phyloP scores from a whole-genome alignment of 2,329 filamentous ascomycete genomes.

The Aspergillus sp. region DNA sequence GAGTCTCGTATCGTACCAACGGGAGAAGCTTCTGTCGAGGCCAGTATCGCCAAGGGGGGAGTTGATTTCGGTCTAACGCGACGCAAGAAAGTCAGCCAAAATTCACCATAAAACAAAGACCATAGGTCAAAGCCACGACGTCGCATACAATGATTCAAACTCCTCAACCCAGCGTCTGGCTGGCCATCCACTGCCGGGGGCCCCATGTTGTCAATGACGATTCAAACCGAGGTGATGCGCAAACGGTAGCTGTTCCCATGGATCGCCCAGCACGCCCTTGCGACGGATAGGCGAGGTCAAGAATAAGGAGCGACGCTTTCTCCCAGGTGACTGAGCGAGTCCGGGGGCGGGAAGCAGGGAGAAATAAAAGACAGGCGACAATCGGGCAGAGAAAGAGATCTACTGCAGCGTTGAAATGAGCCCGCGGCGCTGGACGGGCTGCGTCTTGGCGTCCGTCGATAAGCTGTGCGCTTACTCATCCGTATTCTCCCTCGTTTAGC shows the following conservation, averaged over 20 bases:
- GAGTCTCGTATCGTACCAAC: constrained; percentile 90
- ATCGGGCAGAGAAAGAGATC: constrained; percentile 1
- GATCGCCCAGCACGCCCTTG: constrained; percentile 8
- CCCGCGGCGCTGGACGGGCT: constrained; percentile 4
- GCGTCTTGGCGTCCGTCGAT: constrained; percentile 2
- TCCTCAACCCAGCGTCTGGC: constrained; percentile 69
- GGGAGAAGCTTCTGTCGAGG: constrained; percentile 80
- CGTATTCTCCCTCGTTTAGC: not conserved
- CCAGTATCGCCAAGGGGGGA: constrained; percentile 85
- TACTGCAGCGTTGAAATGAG: not conserved
- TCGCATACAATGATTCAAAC: constrained; percentile 69
- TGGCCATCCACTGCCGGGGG: constrained; percentile 35
- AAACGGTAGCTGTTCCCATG: constrained; percentile 23
- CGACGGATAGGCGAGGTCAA: not conserved
- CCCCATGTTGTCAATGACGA: constrained; percentile 33
- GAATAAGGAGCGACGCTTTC: not conserved
- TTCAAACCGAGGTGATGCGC: constrained; percentile 21
- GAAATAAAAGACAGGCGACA: not conserved
- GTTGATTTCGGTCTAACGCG: constrained; percentile 69
- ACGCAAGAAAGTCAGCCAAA: constrained; percentile 14
- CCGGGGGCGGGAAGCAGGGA: not conserved
- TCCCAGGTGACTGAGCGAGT: not conserved
- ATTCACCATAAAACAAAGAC: not conserved
- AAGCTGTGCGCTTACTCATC: constrained; percentile 12
- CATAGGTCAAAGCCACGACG: not conserved